A percentile compares a stretch with the other conserved stretches of the same genome.
Evolutionary conservation across 2,329 filamentous ascomycete genomes (phyloP).

Genomic region (Hymenoscyphus albidus): DNA sequence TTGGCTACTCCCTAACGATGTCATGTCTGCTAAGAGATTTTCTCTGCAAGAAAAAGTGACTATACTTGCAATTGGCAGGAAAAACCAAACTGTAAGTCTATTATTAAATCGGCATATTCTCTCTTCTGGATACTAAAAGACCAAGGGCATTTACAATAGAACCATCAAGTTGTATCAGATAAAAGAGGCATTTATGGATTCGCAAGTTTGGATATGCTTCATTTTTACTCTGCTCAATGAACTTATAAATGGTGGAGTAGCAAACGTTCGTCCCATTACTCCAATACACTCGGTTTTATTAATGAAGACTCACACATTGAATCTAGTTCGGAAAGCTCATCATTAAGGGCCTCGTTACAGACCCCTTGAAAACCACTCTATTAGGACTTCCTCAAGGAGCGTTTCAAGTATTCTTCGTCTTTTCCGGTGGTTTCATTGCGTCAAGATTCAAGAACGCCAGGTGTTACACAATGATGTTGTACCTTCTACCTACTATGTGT

Average conservation of each 20-base stretch:
- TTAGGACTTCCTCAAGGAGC: slow-evolving; percentile 52
- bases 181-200: slow-evolving; percentile 43
- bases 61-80: slow-evolving; percentile 41
- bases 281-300: neutral
- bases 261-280: slow-evolving; percentile 35
- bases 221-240: slow-evolving; percentile 50
- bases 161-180: slow-evolving; percentile 47
- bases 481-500: slow-evolving; percentile 33
- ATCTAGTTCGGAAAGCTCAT: slow-evolving; percentile 51
- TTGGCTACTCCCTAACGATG: slow-evolving; percentile 42
- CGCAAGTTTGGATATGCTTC: slow-evolving; percentile 44
- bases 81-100: slow-evolving; percentile 12
- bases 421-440: slow-evolving; percentile 49
- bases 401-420: slow-evolving; percentile 51
- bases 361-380: slow-evolving; percentile 45
- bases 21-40: slow-evolving; percentile 42
- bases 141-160: slow-evolving; percentile 43
- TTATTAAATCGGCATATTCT: neutral
- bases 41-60: slow-evolving; percentile 42
- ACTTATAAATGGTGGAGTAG: slow-evolving; percentile 49
- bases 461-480: slow-evolving; percentile 38
- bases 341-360: slow-evolving; percentile 45
- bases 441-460: slow-evolving; percentile 47
- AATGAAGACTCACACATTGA: neutral
- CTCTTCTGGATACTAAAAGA: neutral